Base-by-base conservation (phyloP, 2,329 filamentous ascomycete species). In the Pseudocercospora musae region DNA sequence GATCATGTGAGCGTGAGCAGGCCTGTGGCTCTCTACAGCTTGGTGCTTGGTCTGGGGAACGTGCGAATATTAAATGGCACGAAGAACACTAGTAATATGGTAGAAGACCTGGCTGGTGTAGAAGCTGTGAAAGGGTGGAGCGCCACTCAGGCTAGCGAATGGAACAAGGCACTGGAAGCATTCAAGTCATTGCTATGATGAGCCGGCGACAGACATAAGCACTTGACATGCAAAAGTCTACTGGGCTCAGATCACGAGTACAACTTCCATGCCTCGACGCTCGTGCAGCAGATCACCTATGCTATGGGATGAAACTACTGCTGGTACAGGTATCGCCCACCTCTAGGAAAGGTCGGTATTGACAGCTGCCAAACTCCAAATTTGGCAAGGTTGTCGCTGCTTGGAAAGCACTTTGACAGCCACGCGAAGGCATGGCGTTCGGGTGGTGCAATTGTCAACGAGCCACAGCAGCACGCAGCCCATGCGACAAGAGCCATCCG, bases 31-130 rank as follows among this genome's bases (percentile, higher is more conserved):
- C 67, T 87, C 60, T 87, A 87, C 73, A 77, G 78, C 40, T 75
- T 87, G n/a, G 80, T 87, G 3, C 74, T 86, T 65, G 79, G 81
- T 0, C 71, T 86, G 27, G 80, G 78, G 1, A 75, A 80, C 44
- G 73, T 83, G 2, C 77, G 78, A 0, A 74, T 86, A 2, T 71
- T 87, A 64, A 84, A 87, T 71, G 85, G 85, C 2, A 87, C 84
- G 2, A 86, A 79, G 21, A 82, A 81, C 59, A 66, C 70, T 49
- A 73, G 72, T 59, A 79, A 80, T 44, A 87, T 87, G 84, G 72
- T 68, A 48, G 76, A 76, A n/a, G 84, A 87, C 72, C 70, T 85
- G 57, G 74, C 76, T 8, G 80, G 79, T 0, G 69, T 84, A 15
- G 68, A 71, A 25, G 57, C 49, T 6, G 53, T 66, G 18, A 33